A percentile compares a stretch with the other conserved stretches of the same genome.
phyloP scores from a whole-genome alignment of 192 early-diverging fungal genomes.

The Linnemannia zychae region DNA sequence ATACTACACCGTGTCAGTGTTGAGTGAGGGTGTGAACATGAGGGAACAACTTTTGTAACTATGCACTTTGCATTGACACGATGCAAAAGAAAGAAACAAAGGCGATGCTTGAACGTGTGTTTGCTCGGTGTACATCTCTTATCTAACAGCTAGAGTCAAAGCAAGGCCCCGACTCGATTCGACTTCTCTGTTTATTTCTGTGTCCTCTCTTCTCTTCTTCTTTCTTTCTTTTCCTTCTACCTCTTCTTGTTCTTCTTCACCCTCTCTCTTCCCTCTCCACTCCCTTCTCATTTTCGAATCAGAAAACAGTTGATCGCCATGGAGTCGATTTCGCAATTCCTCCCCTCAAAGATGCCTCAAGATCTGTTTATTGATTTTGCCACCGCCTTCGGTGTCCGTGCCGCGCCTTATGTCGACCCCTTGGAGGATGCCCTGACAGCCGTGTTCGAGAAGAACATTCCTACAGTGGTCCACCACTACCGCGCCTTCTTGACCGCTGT shows the following conservation, averaged over 20 bases:
- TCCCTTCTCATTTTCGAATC: neutral
- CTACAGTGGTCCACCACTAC: slow-evolving; percentile 34
- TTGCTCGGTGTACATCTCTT: no score
- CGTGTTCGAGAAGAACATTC: slow-evolving; percentile 45
- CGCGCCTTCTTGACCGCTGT: slow-evolving; percentile 38
- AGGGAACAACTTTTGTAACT: no score
- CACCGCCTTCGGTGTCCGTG: slow-evolving; percentile 37
- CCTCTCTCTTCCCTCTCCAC: slow-evolving; percentile 10
- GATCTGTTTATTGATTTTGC: slow-evolving; percentile 53
- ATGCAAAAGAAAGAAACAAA: no score
- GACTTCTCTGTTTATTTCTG: neutral
- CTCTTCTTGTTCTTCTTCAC: neutral
- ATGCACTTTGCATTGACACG: no score
- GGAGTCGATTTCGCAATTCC: slow-evolving; percentile 38
- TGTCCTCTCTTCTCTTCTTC: neutral
- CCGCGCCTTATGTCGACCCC: slow-evolving; percentile 54
- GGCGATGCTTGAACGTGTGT: no score
- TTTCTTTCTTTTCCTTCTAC: neutral
- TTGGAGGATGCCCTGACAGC: slow-evolving; percentile 32
- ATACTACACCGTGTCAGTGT: no score
- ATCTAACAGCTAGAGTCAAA: no score
- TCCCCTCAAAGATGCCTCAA: slow-evolving; percentile 41
- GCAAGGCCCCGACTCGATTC: neutral
- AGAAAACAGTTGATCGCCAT: slow-evolving; percentile 24
- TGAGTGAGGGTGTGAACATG: no score